These are phyloP conservation scores for Rehmannia glutinosa DNA, from an alignment of 257 asterid genomes.

Conservation along the genomic window DNA sequence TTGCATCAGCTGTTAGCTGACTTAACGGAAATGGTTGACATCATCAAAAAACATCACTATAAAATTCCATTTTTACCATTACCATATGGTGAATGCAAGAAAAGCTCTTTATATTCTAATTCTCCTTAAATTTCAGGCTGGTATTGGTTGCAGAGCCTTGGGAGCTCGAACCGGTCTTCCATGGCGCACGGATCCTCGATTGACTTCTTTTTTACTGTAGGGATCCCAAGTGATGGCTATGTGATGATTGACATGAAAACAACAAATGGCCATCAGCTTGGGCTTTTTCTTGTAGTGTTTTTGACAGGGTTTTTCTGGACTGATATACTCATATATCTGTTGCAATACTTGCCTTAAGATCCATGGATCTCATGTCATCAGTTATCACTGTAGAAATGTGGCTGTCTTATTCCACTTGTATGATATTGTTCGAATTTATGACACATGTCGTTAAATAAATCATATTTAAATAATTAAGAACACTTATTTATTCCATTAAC, in stretches of 20 bases:
- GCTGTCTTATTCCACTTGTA: neutral
- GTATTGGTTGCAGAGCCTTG: constrained; percentile 72
- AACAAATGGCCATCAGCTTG: constrained; percentile 37
- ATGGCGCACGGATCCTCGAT: constrained; percentile 53
- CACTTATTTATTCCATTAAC: too few species aligned
- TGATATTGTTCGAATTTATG: too few species aligned
- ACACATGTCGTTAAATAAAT: too few species aligned
- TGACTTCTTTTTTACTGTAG: constrained; percentile 59
- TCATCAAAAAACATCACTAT: too few species aligned
- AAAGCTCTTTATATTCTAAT: neutral
- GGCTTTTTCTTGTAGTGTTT: constrained; percentile 37
- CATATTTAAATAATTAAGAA: too few species aligned
- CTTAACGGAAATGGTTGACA: too few species aligned
- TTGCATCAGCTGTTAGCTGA: too few species aligned
- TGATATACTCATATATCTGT: constrained; percentile 48
- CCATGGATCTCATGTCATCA: neutral
- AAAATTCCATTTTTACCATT: too few species aligned
- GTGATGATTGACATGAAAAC: constrained; percentile 12
- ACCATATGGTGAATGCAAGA: too few species aligned
- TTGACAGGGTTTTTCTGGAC: constrained; percentile 51
- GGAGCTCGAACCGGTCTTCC: constrained; percentile 96
- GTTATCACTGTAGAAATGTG: too few species aligned
- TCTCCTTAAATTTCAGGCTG: constrained; percentile 58
- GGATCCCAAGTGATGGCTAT: constrained; percentile 47
- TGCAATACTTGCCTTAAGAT: constrained; percentile 33